Evolutionary conservation across 1,284 basidiomycete genomes (phyloP).

Genomic region (Fomitopsis palustris): DNA sequence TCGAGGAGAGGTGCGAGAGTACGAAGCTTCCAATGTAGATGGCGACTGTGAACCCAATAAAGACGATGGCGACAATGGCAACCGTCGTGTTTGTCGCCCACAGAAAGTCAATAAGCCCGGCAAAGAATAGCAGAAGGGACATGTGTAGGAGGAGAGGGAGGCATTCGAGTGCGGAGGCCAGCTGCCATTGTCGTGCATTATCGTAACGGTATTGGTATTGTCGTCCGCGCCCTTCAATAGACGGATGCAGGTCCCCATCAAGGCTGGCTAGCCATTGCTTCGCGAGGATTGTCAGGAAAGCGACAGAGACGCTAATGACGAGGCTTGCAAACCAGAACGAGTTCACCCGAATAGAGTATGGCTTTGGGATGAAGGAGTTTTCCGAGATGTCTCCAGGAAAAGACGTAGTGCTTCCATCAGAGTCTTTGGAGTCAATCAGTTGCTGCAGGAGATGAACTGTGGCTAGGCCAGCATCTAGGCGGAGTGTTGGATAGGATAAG

Average conservation of each 20-base stretch:
- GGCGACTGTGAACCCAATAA: slow-evolving; percentile 6
- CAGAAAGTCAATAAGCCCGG: slow-evolving; percentile 13
- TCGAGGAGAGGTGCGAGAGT: slow-evolving; percentile 8
- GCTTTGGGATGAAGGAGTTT: background rate
- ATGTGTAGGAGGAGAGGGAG: slow-evolving; percentile 14
- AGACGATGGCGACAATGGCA: background rate
- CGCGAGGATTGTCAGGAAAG: slow-evolving; percentile 2
- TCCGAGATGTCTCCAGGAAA: background rate
- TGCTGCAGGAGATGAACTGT: slow-evolving; percentile 15
- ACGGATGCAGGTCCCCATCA: slow-evolving; percentile 5
- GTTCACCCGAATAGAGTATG: background rate
- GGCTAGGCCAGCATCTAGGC: slow-evolving; percentile 10
- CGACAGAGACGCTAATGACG: slow-evolving; percentile 2
- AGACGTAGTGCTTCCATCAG: background rate
- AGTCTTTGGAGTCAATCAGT: slow-evolving; percentile 11
- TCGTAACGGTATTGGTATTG: slow-evolving; percentile 14
- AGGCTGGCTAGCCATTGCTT: slow-evolving; percentile 12
- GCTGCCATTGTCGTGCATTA: slow-evolving; percentile 9
- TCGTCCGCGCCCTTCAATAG: background rate
- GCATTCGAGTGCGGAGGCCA: slow-evolving; percentile 4
- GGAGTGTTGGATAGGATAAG: slow-evolving; percentile 18
- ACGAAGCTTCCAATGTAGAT: slow-evolving; percentile 7
- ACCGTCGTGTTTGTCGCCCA: slow-evolving; percentile 8
- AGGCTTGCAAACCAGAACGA: slow-evolving; percentile 3
- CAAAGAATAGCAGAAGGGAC: slow-evolving; percentile 14